A percentile compares a stretch with the other conserved stretches of the same genome.
phyloP scores from a whole-genome alignment of 352 stramenopile species.

The Blastocystis sp. region DNA sequence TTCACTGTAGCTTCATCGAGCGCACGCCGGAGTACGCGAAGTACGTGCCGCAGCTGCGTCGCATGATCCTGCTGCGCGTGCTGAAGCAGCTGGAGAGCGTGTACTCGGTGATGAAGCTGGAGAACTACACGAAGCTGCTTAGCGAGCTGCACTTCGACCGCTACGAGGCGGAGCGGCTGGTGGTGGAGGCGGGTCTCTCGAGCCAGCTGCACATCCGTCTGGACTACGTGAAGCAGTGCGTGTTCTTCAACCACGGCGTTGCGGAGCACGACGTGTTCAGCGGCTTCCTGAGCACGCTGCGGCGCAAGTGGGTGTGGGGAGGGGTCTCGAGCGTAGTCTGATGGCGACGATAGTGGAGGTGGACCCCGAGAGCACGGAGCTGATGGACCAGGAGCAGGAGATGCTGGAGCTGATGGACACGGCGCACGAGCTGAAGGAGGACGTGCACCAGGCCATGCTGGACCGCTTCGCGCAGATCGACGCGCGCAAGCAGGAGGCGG shows the following conservation, averaged over 20 bases:
- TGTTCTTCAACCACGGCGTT: not conserved
- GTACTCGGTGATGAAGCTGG: slow-evolving; percentile 24
- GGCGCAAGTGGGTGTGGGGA: not conserved
- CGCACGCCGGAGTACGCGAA: not conserved
- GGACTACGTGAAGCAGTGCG: not conserved
- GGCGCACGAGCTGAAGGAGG: not conserved
- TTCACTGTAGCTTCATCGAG: not conserved
- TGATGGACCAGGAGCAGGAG: not conserved
- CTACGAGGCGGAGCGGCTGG: not conserved
- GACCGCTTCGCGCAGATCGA: not conserved
- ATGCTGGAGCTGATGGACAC: not conserved
- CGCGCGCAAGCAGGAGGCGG: not conserved
- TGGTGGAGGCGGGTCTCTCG: not conserved
- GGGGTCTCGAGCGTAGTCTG: not conserved
- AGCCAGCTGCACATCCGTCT: not conserved
- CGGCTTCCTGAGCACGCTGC: not conserved
- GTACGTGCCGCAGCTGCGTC: not conserved
- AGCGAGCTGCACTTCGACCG: not conserved
- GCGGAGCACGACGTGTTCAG: not conserved
- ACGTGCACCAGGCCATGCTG: not conserved
- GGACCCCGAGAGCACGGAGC: not conserved
- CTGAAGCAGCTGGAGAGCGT: slow-evolving; percentile 18
- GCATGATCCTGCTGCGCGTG: not conserved
- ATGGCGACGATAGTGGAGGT: not conserved
- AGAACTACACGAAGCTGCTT: not conserved